phyloP scores from a whole-genome alignment of 75 land plant species.

The Picea glauca region DNA sequence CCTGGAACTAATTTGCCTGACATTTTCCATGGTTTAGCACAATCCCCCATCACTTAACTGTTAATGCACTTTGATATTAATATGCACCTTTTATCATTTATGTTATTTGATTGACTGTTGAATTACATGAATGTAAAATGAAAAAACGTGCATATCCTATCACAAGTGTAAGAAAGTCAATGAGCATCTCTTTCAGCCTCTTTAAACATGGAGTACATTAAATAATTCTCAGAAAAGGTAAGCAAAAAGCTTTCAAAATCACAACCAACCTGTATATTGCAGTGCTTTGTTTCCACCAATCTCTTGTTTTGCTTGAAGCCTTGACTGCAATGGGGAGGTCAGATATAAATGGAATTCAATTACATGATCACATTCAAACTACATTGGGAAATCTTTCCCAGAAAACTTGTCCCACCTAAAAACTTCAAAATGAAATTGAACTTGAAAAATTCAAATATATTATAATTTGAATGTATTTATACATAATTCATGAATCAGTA shows the following conservation, averaged over 20 bases:
- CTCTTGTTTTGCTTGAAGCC: constrained; percentile 70
- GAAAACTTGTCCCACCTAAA: neutral
- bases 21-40: neutral
- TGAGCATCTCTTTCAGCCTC: neutral
- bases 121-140: neutral
- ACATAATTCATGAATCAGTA: neutral
- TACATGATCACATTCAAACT: neutral
- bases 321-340: constrained; percentile 34
- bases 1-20: neutral
- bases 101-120: neutral
- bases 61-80: neutral
- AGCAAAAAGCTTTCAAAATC: neutral
- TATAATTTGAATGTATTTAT: neutral
- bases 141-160: neutral
- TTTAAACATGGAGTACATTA: neutral
- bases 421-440: neutral
- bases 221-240: neutral
- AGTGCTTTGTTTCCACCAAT: constrained; percentile 45
- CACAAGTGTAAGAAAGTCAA: neutral
- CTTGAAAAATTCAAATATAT: too few species aligned
- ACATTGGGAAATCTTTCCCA: neutral
- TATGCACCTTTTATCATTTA: neutral
- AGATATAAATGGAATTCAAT: neutral
- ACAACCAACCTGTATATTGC: constrained; percentile 45
- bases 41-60: neutral